These are phyloP conservation scores for Globisporangium spiculum DNA, from an alignment of 352 stramenopile species.

Conservation along the genomic window DNA sequence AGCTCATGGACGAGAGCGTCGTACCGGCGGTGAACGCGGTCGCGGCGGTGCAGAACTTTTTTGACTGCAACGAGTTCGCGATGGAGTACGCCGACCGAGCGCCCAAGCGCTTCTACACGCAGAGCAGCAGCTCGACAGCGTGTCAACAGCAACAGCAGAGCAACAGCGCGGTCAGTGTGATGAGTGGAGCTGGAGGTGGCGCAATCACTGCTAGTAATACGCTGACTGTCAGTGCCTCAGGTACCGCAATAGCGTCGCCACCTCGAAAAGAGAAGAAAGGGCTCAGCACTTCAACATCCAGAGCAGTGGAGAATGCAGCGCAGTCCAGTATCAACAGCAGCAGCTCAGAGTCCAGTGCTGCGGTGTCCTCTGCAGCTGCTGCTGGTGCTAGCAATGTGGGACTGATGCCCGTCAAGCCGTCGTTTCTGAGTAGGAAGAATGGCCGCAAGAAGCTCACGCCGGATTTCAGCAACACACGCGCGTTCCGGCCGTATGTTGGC, in stretches of 20 bases:
- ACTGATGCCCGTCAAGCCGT: slow-evolving; percentile 17
- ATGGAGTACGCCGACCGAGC: slow-evolving; percentile 59
- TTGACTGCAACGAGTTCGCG: slow-evolving; percentile 54
- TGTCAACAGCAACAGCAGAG: background rate
- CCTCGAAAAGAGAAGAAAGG: slow-evolving; percentile 3
- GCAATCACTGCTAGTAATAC: background rate
- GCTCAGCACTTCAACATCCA: background rate
- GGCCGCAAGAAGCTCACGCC: slow-evolving; percentile 35
- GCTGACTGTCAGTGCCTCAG: background rate
- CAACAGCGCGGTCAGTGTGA: background rate
- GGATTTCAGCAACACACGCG: slow-evolving; percentile 28
- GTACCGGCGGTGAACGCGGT: slow-evolving; percentile 12
- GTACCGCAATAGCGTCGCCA: background rate
- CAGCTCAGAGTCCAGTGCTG: background rate
- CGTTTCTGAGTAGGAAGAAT: slow-evolving; percentile 37
- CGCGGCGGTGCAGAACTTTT: slow-evolving; percentile 14
- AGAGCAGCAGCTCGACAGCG: background rate
- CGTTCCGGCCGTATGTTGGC: slow-evolving; percentile 65
- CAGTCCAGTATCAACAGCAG: background rate
- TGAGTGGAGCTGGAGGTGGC: background rate
- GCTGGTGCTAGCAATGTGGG: background rate
- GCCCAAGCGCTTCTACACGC: slow-evolving; percentile 18
- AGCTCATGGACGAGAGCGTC: slow-evolving; percentile 42
- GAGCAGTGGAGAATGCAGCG: background rate
- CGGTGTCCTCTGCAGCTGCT: slow-evolving; percentile 10